Evolutionary conservation across 306 rosid genomes (phyloP).

Genomic region (Castanea sativa): DNA sequence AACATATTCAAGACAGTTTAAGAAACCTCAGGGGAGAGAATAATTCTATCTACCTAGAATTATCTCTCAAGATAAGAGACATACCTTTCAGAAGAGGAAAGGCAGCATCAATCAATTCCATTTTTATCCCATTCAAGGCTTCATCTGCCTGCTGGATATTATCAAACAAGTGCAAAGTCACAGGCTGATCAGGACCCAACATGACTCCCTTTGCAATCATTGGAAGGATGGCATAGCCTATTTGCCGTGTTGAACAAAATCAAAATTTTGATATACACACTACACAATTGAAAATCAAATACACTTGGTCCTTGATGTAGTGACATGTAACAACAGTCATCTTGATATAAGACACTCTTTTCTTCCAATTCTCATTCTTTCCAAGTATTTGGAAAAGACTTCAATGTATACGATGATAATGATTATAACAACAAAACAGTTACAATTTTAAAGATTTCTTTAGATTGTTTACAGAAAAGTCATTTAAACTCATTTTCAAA

Average conservation of each 20-base stretch:
- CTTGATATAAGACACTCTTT: background rate
- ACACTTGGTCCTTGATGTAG: background rate
- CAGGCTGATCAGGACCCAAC: constrained; percentile 73
- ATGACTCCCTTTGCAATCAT: constrained; percentile 74
- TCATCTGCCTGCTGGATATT: constrained; percentile 56
- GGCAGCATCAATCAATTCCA: constrained; percentile 71
- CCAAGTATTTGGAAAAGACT: too few relatives aligned
- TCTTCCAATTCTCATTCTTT: too few relatives aligned
- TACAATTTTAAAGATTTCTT: too few relatives aligned
- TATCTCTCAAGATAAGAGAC: background rate
- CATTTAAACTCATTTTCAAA: background rate
- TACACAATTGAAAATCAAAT: background rate
- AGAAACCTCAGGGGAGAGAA: background rate
- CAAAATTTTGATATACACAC: background rate
- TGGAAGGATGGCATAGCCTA: constrained; percentile 77
- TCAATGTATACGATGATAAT: too few relatives aligned
- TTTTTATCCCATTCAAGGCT: constrained; percentile 60
- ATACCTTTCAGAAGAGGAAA: constrained; percentile 63
- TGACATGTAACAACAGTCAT: background rate
- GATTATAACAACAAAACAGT: too few relatives aligned
- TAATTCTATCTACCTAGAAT: background rate
- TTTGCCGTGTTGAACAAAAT: constrained; percentile 55
- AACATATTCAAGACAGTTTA: background rate
- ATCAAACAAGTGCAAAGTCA: constrained; percentile 70
- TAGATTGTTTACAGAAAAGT: too few relatives aligned